phyloP scores from a whole-genome alignment of 1,284 basidiomycete genomes.

The Tylopilus orsonianus region DNA sequence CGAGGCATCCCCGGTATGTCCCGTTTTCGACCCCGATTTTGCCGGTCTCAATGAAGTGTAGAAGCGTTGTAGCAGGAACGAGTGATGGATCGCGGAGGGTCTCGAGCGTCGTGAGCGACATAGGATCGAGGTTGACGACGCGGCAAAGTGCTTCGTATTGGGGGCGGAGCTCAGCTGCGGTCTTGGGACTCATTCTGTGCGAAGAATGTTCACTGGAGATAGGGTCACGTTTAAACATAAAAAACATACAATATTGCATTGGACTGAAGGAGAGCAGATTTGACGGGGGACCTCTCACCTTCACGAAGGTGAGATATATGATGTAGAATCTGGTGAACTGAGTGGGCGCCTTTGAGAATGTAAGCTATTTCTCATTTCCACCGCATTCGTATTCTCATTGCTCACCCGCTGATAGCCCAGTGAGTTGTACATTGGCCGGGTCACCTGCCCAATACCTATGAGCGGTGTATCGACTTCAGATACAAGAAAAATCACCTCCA shows the following conservation, averaged over 20 bases:
- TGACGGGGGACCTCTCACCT: conserved; percentile 59
- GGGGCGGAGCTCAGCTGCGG: conserved; percentile 51
- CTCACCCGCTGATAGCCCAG: conserved; percentile 69
- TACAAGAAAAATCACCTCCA: conserved; percentile 45
- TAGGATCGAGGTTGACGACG: conserved; percentile 54
- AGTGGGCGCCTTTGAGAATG: conserved; percentile 57
- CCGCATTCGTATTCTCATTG: background rate
- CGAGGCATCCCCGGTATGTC: conserved; percentile 69
- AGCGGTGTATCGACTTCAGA: conserved; percentile 45
- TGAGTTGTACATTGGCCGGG: conserved; percentile 57
- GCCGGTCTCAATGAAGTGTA: conserved; percentile 57
- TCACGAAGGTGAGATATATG: conserved; percentile 64
- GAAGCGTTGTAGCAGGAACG: conserved; percentile 50
- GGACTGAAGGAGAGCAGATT: conserved; percentile 65
- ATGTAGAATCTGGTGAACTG: conserved; percentile 73
- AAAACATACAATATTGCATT: conserved; percentile 65
- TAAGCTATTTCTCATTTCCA: background rate
- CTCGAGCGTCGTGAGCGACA: conserved; percentile 44
- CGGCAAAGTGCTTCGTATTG: conserved; percentile 64
- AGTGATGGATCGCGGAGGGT: conserved; percentile 49
- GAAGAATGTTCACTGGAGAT: no score
- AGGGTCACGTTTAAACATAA: background rate
- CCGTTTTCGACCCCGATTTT: conserved; percentile 48
- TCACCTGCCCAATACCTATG: conserved; percentile 47
- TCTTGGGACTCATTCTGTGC: conserved; percentile 50